Evolutionary conservation across 345 rosid species (phyloP), one percentile per base, ranked within the genome.

Genomic region (Acer saccharum): DNA sequence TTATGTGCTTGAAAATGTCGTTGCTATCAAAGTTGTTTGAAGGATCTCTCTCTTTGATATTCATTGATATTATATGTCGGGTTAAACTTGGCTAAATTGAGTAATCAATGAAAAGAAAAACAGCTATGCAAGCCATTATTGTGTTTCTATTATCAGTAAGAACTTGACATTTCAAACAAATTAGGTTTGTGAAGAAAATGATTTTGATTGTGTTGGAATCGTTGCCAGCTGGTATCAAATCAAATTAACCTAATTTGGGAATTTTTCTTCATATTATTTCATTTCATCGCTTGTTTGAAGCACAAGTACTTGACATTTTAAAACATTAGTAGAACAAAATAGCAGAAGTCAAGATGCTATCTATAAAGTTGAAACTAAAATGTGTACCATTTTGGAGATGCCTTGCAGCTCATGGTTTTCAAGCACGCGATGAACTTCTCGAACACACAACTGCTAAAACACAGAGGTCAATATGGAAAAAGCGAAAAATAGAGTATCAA

Each of bases 1-100:
- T 14, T 4, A 8, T 35, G 54, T 13, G 68, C 46, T 39, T 20
- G n/a, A 10, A 11, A 4, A 13, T 7, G 13, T 3, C 18, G 72
- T 68, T 57, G 21, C 72, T 68, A 44, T 68, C 13, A 5, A 44
- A 44, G 32, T 46, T 69, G 72, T 25, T 52, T 58, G 8, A 69
- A 50, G 50, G 14, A 12, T 20, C 6, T 20, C 29, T 20, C 32
- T 68, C n/a, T 35, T 29, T 9, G 39, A 35, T 14, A 18, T 14
- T 7, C 14, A 2, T 1, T 18, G 39, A 72, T 35, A 46, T 44
- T 57, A n/a, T 72, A 72, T 55, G 50, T 9, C n/a, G 3, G 20
- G n/a, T 64, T 68, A 16, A 44, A 68, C 3, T 50, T 50, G 57
- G 62, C 62, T 52, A 52, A 70, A 48, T 48, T 18, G 57, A 8